Conservation (phyloP, 306 rosid genomes). For the Aeschynomene evenia region DNA sequence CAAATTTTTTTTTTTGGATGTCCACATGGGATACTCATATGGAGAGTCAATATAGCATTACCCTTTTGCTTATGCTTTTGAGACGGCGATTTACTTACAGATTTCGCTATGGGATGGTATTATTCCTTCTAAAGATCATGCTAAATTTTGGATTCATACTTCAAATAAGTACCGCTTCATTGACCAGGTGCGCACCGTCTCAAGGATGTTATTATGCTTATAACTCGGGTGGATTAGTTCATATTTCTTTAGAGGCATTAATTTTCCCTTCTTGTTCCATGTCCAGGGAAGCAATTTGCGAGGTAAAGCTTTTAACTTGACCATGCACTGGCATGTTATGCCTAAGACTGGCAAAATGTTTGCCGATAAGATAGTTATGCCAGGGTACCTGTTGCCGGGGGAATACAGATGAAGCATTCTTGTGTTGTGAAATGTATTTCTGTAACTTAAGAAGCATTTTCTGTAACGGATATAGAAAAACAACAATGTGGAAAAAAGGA, state of each 20-base stretch:
- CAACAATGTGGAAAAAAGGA: slow-evolving; percentile 15
- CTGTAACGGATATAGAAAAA: slow-evolving; percentile 16
- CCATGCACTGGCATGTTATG: slow-evolving; percentile 99
- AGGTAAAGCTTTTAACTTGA: slow-evolving; percentile 81
- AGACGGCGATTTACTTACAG: slow-evolving; percentile 40
- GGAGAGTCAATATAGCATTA: too few species aligned
- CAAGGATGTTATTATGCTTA: neutral
- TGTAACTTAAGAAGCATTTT: slow-evolving; percentile 44
- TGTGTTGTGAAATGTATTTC: slow-evolving; percentile 31
- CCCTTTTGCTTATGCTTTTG: slow-evolving; percentile 16
- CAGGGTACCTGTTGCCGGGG: slow-evolving; percentile 76
- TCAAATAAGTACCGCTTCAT: slow-evolving; percentile 84
- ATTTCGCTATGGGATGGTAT: slow-evolving; percentile 96
- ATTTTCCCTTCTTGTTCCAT: neutral
- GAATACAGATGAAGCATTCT: slow-evolving; percentile 68
- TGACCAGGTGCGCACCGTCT: slow-evolving; percentile 61
- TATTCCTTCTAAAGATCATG: slow-evolving; percentile 76
- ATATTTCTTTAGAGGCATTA: slow-evolving; percentile 8
- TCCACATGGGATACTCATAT: too few species aligned
- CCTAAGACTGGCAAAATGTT: slow-evolving; percentile 96
- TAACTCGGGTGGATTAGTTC: slow-evolving; percentile 9
- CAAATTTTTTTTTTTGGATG: too few species aligned
- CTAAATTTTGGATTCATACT: slow-evolving; percentile 78
- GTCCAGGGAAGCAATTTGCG: slow-evolving; percentile 85
- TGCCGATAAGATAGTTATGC: slow-evolving; percentile 68